Evolutionary conservation across 1,284 basidiomycete species (phyloP).

Genomic region (Coniferiporia weirii): DNA sequence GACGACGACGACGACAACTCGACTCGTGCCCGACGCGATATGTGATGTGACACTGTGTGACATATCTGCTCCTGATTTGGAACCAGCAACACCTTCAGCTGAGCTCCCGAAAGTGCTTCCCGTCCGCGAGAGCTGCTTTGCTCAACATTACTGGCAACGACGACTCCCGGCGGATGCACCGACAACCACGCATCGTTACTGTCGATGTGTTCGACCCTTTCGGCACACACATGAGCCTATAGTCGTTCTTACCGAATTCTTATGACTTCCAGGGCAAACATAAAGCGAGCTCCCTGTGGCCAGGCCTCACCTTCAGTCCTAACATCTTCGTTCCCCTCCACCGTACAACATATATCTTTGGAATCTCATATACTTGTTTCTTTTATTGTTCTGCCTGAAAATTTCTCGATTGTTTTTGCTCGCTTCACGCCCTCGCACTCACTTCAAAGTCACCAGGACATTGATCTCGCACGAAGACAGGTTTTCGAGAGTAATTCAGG

Average conservation of each 20-base stretch:
- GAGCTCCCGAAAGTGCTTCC: background rate
- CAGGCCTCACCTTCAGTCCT: constrained; percentile 31
- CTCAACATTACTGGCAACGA: background rate
- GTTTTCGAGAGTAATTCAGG: constrained; percentile 37
- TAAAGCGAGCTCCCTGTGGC: constrained; percentile 29
- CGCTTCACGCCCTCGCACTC: constrained; percentile 35
- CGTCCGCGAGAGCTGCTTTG: background rate
- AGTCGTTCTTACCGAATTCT: background rate
- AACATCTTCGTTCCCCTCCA: constrained; percentile 29
- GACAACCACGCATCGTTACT: background rate
- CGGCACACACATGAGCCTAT: background rate
- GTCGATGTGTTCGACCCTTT: constrained; percentile 4
- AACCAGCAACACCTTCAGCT: background rate
- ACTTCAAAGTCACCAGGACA: constrained; percentile 33
- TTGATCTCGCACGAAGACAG: constrained; percentile 52
- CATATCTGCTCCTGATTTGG: background rate
- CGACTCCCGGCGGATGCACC: background rate
- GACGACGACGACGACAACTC: constrained; percentile 19
- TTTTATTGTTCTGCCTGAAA: constrained; percentile 16
- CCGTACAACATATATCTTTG: constrained; percentile 29
- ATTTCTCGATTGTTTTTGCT: constrained; percentile 39
- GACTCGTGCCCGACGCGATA: background rate
- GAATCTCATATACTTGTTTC: constrained; percentile 14
- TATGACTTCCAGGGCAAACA: constrained; percentile 21
- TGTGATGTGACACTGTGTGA: background rate